Evolutionary conservation across 208 protist species (phyloP), one percentile per base, ranked within the genome.

Genomic region (Trypanosoma platydactyli): DNA sequence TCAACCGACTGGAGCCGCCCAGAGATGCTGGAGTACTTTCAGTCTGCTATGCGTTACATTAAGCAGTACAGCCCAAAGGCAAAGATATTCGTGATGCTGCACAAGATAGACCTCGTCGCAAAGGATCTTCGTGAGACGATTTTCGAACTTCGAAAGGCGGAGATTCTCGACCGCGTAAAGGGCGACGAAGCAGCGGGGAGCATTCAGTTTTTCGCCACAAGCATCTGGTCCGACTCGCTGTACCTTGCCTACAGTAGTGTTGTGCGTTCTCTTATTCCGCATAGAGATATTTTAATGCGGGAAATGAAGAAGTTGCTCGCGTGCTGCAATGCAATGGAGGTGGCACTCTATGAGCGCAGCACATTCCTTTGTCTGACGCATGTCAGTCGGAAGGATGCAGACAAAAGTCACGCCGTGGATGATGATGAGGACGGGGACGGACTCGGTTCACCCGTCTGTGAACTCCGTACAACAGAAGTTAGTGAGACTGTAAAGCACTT

Each of bases 181-280:
- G 46, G 77, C 77, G 49, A 71, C 94, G 29, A 74, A 6, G n/a
- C n/a, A 16, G 41, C 69, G 16, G 75, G 25, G 6, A 78, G 97
- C 24, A 94, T 99, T 22, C 80, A 87, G 46, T 99, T 98, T 73
- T 99, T 99, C 73, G 79, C 73, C 51, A 99, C 98, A 3, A 99
- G 94, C 42, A 99, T 99, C 59, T 99, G 98, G 98, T 98, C 98
- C 55, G 97, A 99, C 76, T 99, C 98, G 0, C 84, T 99, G 1
- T 99, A 99, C 81, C 85, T 96, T 15, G 95, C 94, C 29, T 96
- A 95, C 80, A 91, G 91, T 60, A 86, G 85, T 11, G 98, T 99
- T 46, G 97, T 99, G 48, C 97, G 98, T 51, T 97, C 97, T 15
- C 86, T 99, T 9, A 95, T 99, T 68, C 98, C 98, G 13, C 98